Base-by-base conservation (phyloP, 495 filamentous ascomycete genomes). In the Ramalina peruviana region DNA sequence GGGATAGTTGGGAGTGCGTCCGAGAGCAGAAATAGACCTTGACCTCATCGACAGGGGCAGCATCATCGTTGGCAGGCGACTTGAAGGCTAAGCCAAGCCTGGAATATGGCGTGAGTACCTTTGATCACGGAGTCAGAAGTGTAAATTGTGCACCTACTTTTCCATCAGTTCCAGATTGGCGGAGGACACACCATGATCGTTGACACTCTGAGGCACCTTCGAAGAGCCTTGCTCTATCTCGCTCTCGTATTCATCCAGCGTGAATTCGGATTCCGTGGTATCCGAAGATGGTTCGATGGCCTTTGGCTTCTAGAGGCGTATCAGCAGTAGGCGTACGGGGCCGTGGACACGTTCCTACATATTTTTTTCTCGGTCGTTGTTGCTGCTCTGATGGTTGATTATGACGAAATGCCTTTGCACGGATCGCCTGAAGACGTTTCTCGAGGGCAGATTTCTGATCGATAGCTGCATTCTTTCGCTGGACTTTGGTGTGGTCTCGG, bases 1-100 rank as follows among this genome's bases (percentile, higher is more conserved):
- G 92, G 4, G 83, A 83, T 17, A 97, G 66, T 58, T 98, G 92
- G 0, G 92, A 97, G 58, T 98, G 92, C 2, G 92, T 98, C 57
- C 92, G 73, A 13, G 92, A 97, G 50, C 89, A 95, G 62, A 85
- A 97, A 62, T 85, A 95, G 23, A 98, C 85, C 72, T 87, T 89
- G 17, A 81, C 69, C 42, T 80, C 72, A 45, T 77, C 70, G 21
- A 74, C 73, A 11, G 69, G 59, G 47, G 80, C 77, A 11, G 67
- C 61, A 13, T 73, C 71, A 40, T 72, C 67, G 6, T 70, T 65
- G 30, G 74, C 69, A 5, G 74, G 70, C 37, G 54, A 38, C 36
- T 54, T 58, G n/a, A 43, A 46, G 17, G 57, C 49, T 30, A 65
- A 46, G 30, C 65, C 65, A 6, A 68, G 54, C 50, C 63, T 66